Percentiles rank a stretch among this genome's conserved stretches.
phyloP scores from a whole-genome alignment of 2,329 filamentous ascomycete species.

The Penicillium sp. region DNA sequence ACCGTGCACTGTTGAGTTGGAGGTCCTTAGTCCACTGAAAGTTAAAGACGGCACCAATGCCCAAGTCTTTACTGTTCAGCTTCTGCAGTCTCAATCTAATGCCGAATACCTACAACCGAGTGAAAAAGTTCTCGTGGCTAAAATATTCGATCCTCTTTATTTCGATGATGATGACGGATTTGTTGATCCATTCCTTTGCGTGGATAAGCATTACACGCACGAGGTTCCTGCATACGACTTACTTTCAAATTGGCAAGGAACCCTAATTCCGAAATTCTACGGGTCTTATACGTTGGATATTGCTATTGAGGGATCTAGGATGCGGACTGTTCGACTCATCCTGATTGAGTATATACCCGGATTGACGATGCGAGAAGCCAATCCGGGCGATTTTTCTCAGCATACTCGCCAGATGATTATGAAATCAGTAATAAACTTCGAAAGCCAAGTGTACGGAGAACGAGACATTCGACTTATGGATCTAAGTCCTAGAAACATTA shows the following conservation, averaged over 20 bases:
- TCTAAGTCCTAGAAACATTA: conserved; percentile 18
- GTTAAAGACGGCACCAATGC: background rate
- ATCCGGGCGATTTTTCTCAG: conserved; percentile 15
- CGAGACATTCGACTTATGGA: conserved; percentile 16
- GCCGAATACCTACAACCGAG: background rate
- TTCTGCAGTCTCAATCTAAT: background rate
- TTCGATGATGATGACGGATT: conserved; percentile 19
- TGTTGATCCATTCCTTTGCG: conserved; percentile 21
- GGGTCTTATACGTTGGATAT: conserved; percentile 23
- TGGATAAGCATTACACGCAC: conserved; percentile 23
- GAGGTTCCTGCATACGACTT: conserved; percentile 20
- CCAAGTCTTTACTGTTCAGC: background rate
- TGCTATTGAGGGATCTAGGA: conserved; percentile 9
- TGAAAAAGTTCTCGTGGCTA: conserved; percentile 17
- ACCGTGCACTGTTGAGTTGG: too few species aligned
- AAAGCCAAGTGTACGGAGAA: conserved; percentile 16
- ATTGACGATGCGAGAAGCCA: conserved; percentile 15
- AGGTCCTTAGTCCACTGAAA: too few species aligned
- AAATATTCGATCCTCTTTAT: conserved; percentile 24
- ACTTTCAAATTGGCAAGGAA: conserved; percentile 15
- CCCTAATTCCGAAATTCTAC: conserved; percentile 20
- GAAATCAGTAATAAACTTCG: conserved; percentile 20
- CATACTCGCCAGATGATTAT: conserved; percentile 17
- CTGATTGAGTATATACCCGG: conserved; percentile 21
- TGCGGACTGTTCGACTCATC: conserved; percentile 20